Conservation (phyloP, 1,284 basidiomycete species). For the Vanrija sp. region DNA sequence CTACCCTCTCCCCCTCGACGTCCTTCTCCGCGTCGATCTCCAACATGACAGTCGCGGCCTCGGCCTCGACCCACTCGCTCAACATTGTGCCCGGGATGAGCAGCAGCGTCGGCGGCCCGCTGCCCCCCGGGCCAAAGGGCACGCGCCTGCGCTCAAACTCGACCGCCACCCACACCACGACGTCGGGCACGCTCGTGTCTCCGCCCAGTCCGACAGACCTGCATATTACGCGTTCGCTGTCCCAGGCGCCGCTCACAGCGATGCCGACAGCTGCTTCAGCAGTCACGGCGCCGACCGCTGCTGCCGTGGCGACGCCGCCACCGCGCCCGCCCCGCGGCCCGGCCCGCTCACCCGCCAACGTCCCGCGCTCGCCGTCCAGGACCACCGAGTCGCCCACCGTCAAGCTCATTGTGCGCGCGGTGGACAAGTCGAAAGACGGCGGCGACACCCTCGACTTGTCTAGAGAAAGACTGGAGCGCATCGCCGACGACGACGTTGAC, state of each 20-base stretch:
- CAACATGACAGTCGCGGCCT: slow-evolving; percentile 1
- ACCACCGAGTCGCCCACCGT: slow-evolving; percentile 9
- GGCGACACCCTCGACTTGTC: slow-evolving; percentile 78
- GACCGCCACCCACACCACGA: not conserved
- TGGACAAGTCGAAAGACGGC: slow-evolving; percentile 64
- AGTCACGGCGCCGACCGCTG: not conserved
- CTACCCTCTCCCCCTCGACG: not conserved
- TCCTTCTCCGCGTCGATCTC: slow-evolving; percentile 1
- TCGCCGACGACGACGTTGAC: slow-evolving; percentile 67
- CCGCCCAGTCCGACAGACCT: no score
- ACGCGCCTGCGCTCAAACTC: slow-evolving; percentile 12
- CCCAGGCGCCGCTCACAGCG: not conserved
- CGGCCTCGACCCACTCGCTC: slow-evolving; percentile 7
- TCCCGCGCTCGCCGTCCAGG: slow-evolving; percentile 5
- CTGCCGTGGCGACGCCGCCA: slow-evolving; percentile 2
- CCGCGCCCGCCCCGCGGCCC: slow-evolving; percentile 12
- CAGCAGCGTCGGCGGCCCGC: no score
- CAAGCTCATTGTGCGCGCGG: slow-evolving; percentile 58
- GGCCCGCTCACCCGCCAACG: slow-evolving; percentile 4
- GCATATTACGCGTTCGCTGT: not conserved
- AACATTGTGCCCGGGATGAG: no score
- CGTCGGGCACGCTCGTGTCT: not conserved
- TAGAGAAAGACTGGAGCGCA: slow-evolving; percentile 65
- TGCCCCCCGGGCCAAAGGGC: not conserved
- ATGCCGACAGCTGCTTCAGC: not conserved